Evolutionary conservation across 768 basidiomycete species (phyloP).

Genomic region (Leccinum variicolor): DNA sequence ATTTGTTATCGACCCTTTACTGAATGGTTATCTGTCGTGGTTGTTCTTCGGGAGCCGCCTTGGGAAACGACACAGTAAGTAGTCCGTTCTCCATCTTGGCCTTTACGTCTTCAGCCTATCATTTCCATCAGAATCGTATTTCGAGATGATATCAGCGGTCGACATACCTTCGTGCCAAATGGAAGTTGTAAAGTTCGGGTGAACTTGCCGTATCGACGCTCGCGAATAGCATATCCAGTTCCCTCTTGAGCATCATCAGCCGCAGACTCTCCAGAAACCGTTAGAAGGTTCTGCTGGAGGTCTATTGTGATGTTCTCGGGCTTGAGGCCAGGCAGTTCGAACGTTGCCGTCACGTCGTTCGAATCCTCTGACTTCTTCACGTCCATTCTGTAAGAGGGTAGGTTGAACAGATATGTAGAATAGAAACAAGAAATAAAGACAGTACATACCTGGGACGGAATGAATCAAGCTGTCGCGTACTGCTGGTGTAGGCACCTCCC

Average conservation of each 20-base stretch:
- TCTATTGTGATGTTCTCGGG: conserved; percentile 48
- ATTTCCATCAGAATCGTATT: background rate
- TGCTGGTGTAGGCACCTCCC: background rate
- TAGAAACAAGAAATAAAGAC: too few species aligned
- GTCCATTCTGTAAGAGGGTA: conserved; percentile 35
- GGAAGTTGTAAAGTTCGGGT: conserved; percentile 41
- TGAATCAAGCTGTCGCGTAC: background rate
- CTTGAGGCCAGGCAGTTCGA: conserved; percentile 35
- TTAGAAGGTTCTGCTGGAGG: conserved; percentile 42
- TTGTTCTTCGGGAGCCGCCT: conserved; percentile 33
- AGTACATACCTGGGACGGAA: conserved; percentile 22
- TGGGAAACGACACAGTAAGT: conserved; percentile 45
- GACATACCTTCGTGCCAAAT: conserved; percentile 40
- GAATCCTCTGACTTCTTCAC: conserved; percentile 40
- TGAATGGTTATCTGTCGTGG: conserved; percentile 38
- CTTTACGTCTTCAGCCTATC: conserved; percentile 41
- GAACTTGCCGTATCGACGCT: conserved; percentile 44
- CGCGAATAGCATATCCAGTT: conserved; percentile 41
- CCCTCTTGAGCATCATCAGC: conserved; percentile 33
- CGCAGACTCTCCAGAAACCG: conserved; percentile 42
- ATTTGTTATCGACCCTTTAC: background rate
- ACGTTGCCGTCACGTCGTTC: conserved; percentile 46
- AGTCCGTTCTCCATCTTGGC: conserved; percentile 46
- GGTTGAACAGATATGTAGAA: background rate
- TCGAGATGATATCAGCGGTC: background rate